Evolutionary conservation across 1,139 yeast species (phyloP), one percentile per base, ranked within the genome.

Genomic region (Protomyces pachydermus): DNA sequence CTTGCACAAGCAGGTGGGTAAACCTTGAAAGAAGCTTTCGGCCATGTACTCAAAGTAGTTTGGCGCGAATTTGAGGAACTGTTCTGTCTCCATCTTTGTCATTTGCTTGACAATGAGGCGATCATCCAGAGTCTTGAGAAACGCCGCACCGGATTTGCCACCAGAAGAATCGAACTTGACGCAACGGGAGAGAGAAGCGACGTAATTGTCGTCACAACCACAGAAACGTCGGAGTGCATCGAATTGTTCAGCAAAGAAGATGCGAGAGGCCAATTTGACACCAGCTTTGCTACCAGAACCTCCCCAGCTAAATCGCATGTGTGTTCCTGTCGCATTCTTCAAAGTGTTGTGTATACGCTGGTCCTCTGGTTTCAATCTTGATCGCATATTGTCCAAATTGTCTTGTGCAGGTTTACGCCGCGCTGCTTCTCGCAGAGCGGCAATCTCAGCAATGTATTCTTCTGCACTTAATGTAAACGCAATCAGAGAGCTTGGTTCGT

Each of bases 141-240:
- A 95, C 20, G 91, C 90, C 1, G 97, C 88, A 0, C 98, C 98
- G 74, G 96, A 88, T 74, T 93, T 93, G 52, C 99, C 99, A 46
- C 99, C 99, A 54, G 87, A 83, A 0, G 96, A 87, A 71, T 93
- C 93, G 98, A 98, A 95, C 73, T 91, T 89, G 38, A 91, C 83
- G 76, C 99, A 93, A 68, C 98, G 78, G 14, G 97, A 86, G 65
- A 95, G 81, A 74, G 97, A 90, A 73, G 91, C 97, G 51, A 93
- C 84, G 70, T 87, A 93, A 69, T 82, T 82, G 3, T 83, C 87
- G 65, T 86, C 85, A 67, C 87, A 84, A 0, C 90, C 91, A 78
- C 97, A 91, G 23, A 88, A 86, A 66, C 83, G 81, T 66, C 98
- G 79, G 69, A 95, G 85, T 0, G 98, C 98, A 72, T 91, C 97